A percentile compares a stretch with the other conserved stretches of the same genome.
phyloP scores from a whole-genome alignment of 768 basidiomycete genomes.

The Macrolepiota fuliginosa region DNA sequence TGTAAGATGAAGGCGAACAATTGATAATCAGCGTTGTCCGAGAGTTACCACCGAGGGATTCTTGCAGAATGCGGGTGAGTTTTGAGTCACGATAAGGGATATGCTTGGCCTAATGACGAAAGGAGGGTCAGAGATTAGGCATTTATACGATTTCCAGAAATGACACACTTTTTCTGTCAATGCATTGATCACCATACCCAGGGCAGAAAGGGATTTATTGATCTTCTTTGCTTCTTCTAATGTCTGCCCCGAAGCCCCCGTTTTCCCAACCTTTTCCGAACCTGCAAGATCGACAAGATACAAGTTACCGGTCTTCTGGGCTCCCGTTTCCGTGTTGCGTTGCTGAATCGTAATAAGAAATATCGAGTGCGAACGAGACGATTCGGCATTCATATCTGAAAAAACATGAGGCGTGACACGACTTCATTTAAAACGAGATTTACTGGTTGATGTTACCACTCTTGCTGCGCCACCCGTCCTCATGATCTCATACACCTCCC shows the following conservation, averaged over 20 bases:
- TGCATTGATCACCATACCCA: constrained; percentile 99
- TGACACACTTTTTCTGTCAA: constrained; percentile 86
- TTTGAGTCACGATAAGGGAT: constrained; percentile 99
- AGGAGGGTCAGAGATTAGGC: not conserved
- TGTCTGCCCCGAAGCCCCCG: constrained; percentile 97
- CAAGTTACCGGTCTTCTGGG: constrained; percentile 93
- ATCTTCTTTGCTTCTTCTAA: constrained; percentile 99
- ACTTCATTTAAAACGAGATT: constrained; percentile 27
- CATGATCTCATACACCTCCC: constrained; percentile 99
- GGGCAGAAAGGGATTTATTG: constrained; percentile 95
- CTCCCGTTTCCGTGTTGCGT: constrained; percentile 93
- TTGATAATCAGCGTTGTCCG: constrained; percentile 98
- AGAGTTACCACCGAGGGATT: constrained; percentile 94
- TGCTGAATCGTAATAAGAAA: constrained; percentile 98
- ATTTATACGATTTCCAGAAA: not conserved
- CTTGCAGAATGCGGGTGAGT: constrained; percentile 98
- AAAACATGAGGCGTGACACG: not conserved
- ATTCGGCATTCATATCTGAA: constrained; percentile 98
- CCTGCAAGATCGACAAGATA: constrained; percentile 98
- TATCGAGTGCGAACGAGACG: constrained; percentile 98
- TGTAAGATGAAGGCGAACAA: constrained; percentile 96
- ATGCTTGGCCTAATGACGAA: constrained; percentile 72
- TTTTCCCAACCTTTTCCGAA: constrained; percentile 99
- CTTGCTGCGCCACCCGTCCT: constrained; percentile 89
- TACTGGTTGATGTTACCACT: constrained; percentile 93